Evolutionary conservation across 768 basidiomycete species (phyloP).

Genomic region (Dioszegia hungarica): DNA sequence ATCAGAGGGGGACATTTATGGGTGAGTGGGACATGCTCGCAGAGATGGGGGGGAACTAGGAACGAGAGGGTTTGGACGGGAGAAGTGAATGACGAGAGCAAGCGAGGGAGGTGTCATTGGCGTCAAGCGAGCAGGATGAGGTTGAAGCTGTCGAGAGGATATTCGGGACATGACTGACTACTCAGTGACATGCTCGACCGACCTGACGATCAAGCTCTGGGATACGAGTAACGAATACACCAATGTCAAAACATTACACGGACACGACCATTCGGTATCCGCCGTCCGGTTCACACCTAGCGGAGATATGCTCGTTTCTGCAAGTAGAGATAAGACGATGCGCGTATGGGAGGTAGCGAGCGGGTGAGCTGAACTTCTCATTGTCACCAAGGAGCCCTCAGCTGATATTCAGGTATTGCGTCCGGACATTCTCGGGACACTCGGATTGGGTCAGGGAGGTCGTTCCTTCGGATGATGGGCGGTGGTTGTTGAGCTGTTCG

Average conservation of each 20-base stretch:
- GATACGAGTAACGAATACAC: slow-evolving; percentile 85
- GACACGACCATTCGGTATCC: slow-evolving; percentile 88
- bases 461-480: slow-evolving; percentile 59
- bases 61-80: background rate
- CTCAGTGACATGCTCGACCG: slow-evolving; percentile 71
- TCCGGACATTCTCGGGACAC: slow-evolving; percentile 71
- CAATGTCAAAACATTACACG: slow-evolving; percentile 76
- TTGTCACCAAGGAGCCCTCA: background rate
- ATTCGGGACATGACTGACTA: too few relatives aligned
- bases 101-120: too few relatives aligned
- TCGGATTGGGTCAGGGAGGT: slow-evolving; percentile 75
- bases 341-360: slow-evolving; percentile 80
- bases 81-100: too few relatives aligned
- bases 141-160: too few relatives aligned
- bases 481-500: slow-evolving; percentile 70
- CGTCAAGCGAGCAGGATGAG: too few relatives aligned
- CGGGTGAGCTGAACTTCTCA: slow-evolving; percentile 56
- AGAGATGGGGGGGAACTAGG: background rate
- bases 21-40: slow-evolving; percentile 54
- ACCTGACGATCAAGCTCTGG: slow-evolving; percentile 90
- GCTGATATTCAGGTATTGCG: slow-evolving; percentile 57
- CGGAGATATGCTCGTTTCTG: slow-evolving; percentile 76
- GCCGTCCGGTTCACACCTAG: slow-evolving; percentile 78
- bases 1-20: slow-evolving; percentile 73
- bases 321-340: slow-evolving; percentile 81